Base-by-base conservation (phyloP, 257 asterid species). In the Solanum appendiculatum region DNA sequence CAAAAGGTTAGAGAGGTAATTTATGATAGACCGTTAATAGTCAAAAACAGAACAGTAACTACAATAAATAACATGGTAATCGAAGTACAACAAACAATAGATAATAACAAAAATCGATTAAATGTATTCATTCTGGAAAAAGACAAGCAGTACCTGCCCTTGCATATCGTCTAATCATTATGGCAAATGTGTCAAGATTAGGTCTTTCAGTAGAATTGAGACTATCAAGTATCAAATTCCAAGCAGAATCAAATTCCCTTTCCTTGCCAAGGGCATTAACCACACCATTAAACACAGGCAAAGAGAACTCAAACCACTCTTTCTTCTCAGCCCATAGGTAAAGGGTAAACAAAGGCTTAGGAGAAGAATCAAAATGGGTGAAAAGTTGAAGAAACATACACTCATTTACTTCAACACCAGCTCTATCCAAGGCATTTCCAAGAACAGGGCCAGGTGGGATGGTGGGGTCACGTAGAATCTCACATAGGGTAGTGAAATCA, bases 171-270 rank as follows among this genome's bases (percentile, higher is more conserved):
- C 99, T 92, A 39, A 96, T 92, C 94, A 96, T 70, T 85, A 92
- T 92, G n/a, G 90, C 85, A 89, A 93, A 94, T 18, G 96, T 92
- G 86, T 94, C 94, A n/a, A 91, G 68, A 90, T 92, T 85, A 23
- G 95, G 95, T 34, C 82, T 83, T 73, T 88, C 90, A 80, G 74
- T 63, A 11, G 84, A 89, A 73, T 85, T 85, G 42, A 92, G 83
- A 86, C 89, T 90, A 51, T 90, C 92, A 66, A 91, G 93, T 40
- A 96, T 91, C 83, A 96, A 85, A 87, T 88, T 85, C 98, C 99
- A 96, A 60, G 98, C 98, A 27, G 89, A 88, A 87, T 92, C 98
- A 88, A 96, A 96, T 34, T 95, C 96, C 18, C 97, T 90, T 81
- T 94, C 95, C 89, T 90, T 96, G 5, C 95, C 92, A 5, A 96